These are phyloP conservation scores for Diaporthe sp. DNA, from an alignment of 2,329 filamentous ascomycete genomes.

Conservation along the genomic window DNA sequence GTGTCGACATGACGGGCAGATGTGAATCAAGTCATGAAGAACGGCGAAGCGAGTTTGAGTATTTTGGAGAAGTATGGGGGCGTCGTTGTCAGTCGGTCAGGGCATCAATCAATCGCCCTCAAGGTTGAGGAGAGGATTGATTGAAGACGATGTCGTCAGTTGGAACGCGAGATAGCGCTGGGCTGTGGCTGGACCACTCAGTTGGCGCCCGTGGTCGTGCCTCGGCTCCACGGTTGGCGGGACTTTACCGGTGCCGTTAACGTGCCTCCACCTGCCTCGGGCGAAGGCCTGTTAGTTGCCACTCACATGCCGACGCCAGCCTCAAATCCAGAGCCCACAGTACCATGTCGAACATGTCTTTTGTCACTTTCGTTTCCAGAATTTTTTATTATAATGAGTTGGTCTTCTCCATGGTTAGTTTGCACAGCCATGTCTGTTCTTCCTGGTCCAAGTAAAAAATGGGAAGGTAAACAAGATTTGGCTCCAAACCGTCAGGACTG, in stretches of 20 bases:
- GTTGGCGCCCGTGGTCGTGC: slow-evolving; percentile 7
- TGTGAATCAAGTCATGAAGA: slow-evolving; percentile 24
- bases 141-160: slow-evolving; percentile 10
- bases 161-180: neutral
- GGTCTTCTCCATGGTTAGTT: no score
- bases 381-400: no score
- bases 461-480: neutral
- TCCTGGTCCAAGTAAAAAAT: neutral
- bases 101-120: slow-evolving; percentile 7
- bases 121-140: neutral
- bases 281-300: neutral
- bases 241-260: neutral
- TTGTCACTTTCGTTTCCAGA: neutral
- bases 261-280: neutral
- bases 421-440: fast-evolving
- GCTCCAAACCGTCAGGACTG: neutral
- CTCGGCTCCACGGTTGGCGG: slow-evolving; percentile 15
- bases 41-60: neutral
- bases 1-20: slow-evolving; percentile 31
- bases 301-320: slow-evolving; percentile 9
- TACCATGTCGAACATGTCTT: neutral
- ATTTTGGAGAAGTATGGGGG: neutral
- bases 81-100: neutral
- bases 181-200: slow-evolving; percentile 2
- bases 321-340: neutral